Base-by-base conservation (phyloP, 257 asterid species). In the Orobanche coerulescens region DNA sequence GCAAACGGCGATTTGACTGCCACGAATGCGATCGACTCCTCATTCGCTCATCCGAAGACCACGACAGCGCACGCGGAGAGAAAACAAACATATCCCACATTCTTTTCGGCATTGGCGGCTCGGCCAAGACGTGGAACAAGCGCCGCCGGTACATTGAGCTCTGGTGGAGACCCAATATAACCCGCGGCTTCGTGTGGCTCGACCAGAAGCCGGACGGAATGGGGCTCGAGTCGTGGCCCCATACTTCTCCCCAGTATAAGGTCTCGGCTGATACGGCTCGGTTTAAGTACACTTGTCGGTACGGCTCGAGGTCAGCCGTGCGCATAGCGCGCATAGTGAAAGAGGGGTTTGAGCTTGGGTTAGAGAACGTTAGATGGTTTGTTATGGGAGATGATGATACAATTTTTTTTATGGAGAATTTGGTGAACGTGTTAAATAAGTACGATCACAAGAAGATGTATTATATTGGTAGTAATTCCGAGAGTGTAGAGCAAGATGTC, bases 321-420 rank as follows among this genome's bases (percentile, higher is more conserved):
- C 75, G 95, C n/a, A 77, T 92, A 1, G 89, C 98, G 0, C 75
- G 97, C 13, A 82, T 92, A 0, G 80, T 84, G 39, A 83, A 82
- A 49, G 95, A 92, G 81, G 76, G 84, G 28, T 88, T 84, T 60
- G 82, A 84, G 56, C 63, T 78, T 0, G 79, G 87, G 4, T 12
- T 73, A 13, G 77, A 64, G 2, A 53, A 82, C 9, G 95, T 84
- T 51, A 64, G 96, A 68, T 92, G 98, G 98, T 86, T 92, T 9
- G 95, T 86, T 0, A 81, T 92, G 95, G 98, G 97, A 0, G 98
- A 92, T 6, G 98, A 92, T n/a, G 98, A 92, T 39, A 92, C 98
- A 0, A 75, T 88, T 10, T 92, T 88, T 18, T 84, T 88, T 43
- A 60, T 80, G 0, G 89, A 84, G 82, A 88, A 92, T 77, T 69